Percentiles rank a stretch among this genome's conserved stretches.
phyloP scores from a whole-genome alignment of 495 filamentous ascomycete species.

The Clohesyomyces aquaticus region DNA sequence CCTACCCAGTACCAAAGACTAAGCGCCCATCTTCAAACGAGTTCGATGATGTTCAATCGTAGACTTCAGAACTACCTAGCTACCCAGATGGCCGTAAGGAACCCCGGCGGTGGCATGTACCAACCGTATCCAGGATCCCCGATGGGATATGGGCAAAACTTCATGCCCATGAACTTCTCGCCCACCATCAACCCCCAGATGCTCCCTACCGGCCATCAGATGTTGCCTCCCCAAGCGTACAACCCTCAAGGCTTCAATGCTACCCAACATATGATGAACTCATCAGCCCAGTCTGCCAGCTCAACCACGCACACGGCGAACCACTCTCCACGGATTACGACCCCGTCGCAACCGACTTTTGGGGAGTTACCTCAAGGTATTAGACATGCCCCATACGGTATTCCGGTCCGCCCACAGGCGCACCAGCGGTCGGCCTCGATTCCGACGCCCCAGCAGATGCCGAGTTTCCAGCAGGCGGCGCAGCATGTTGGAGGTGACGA shows the following conservation, averaged over 20 bases:
- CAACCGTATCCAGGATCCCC: conserved; percentile 50
- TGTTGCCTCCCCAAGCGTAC: conserved; percentile 48
- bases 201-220: conserved; percentile 40
- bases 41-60: conserved; percentile 60
- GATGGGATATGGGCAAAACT: conserved; percentile 37
- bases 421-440: conserved; percentile 50
- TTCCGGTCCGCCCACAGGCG: conserved; percentile 30
- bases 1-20: conserved; percentile 57
- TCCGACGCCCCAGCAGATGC: conserved; percentile 44
- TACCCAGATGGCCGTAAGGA: conserved; percentile 62
- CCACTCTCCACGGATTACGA: background rate
- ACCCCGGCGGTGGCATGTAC: conserved; percentile 39
- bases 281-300: no score
- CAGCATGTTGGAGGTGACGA: conserved; percentile 38
- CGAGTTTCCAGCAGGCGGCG: conserved; percentile 24
- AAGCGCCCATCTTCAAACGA: conserved; percentile 58
- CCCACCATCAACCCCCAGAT: conserved; percentile 27
- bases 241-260: conserved; percentile 41
- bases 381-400: conserved; percentile 22
- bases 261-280: no score
- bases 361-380: conserved; percentile 3
- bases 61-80: conserved; percentile 62
- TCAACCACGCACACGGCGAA: background rate
- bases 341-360: background rate
- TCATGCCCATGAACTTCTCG: conserved; percentile 1